A percentile compares a stretch with the other conserved stretches of the same genome.
Evolutionary conservation across 192 early-diverging fungal species (phyloP).

Genomic region (Paraglomus occultum): DNA sequence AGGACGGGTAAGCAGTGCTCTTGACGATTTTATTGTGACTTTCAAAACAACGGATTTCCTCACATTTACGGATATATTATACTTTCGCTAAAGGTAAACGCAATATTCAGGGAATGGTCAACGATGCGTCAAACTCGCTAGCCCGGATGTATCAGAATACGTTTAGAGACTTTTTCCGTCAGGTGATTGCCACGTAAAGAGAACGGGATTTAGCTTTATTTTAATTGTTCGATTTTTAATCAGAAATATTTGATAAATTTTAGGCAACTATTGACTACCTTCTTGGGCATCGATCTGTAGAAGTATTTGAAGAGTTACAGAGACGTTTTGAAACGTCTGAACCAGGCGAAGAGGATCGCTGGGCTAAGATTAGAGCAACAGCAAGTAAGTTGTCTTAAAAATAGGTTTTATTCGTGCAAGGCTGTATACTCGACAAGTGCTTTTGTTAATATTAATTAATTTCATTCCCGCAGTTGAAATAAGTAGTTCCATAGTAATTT

Average conservation of each 20-base stretch:
- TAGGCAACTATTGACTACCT: slow-evolving; percentile 55
- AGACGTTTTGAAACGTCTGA: slow-evolving; percentile 36
- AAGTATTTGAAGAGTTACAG: slow-evolving; percentile 40
- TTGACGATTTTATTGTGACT: not conserved
- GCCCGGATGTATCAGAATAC: slow-evolving; percentile 74
- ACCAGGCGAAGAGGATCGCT: slow-evolving; percentile 38
- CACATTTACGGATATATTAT: not conserved
- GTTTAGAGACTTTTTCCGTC: slow-evolving; percentile 71
- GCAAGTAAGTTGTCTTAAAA: slow-evolving; percentile 35
- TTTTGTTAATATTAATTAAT: not conserved
- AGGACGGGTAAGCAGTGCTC: not conserved
- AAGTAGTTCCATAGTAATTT: slow-evolving; percentile 61
- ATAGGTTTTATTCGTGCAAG: not conserved
- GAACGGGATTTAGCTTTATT: not conserved
- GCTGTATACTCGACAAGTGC: too few relatives aligned
- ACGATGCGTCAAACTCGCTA: slow-evolving; percentile 74
- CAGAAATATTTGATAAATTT: not conserved
- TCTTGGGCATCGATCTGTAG: slow-evolving; percentile 37
- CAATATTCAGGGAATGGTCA: slow-evolving; percentile 70
- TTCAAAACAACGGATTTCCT: too few relatives aligned
- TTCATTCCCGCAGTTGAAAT: slow-evolving; percentile 39
- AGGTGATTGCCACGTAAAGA: slow-evolving; percentile 22
- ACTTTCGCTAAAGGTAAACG: slow-evolving; percentile 58
- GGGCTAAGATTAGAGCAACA: slow-evolving; percentile 42
- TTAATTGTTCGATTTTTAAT: not conserved